Conservation (phyloP, 768 basidiomycete genomes). For the Leccinum fibrillosum region DNA sequence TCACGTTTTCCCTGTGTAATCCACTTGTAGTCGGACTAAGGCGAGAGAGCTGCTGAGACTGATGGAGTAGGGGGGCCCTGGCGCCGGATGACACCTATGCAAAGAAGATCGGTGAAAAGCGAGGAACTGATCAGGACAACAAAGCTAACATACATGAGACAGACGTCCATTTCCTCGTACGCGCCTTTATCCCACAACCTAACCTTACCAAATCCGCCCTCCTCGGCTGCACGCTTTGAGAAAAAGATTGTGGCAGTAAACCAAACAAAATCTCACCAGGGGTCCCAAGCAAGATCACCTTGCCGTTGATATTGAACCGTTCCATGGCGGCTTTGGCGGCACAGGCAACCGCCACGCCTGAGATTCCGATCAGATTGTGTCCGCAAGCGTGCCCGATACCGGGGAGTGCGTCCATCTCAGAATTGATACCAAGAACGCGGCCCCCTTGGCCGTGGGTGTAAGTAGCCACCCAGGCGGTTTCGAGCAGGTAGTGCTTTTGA, state of each 20-base stretch:
- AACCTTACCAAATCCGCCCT: constrained; percentile 74
- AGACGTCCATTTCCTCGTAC: constrained; percentile 73
- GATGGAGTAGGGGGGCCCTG: constrained; percentile 67
- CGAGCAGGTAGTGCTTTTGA: constrained; percentile 55
- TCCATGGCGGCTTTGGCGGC: constrained; percentile 65
- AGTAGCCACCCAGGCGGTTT: constrained; percentile 75
- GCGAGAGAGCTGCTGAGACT: constrained; percentile 66
- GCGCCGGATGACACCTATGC: constrained; percentile 76
- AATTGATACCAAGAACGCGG: constrained; percentile 61
- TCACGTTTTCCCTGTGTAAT: constrained; percentile 74
- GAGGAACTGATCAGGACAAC: neutral
- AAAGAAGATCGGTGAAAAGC: neutral
- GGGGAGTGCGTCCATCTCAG: constrained; percentile 70
- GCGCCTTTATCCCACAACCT: constrained; percentile 63
- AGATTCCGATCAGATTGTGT: constrained; percentile 79
- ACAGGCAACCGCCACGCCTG: constrained; percentile 69
- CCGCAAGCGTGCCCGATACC: constrained; percentile 74
- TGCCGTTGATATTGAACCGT: constrained; percentile 29
- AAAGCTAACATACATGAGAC: constrained; percentile 56
- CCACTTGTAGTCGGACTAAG: constrained; percentile 53
- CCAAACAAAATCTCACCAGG: constrained; percentile 47
- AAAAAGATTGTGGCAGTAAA: neutral
- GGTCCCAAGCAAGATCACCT: constrained; percentile 71
- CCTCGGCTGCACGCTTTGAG: constrained; percentile 51
- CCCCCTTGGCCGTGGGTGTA: constrained; percentile 66